These are phyloP conservation scores for Yamadazyma akitaensis DNA, from an alignment of 805 yeast genomes.

Conservation along the genomic window DNA sequence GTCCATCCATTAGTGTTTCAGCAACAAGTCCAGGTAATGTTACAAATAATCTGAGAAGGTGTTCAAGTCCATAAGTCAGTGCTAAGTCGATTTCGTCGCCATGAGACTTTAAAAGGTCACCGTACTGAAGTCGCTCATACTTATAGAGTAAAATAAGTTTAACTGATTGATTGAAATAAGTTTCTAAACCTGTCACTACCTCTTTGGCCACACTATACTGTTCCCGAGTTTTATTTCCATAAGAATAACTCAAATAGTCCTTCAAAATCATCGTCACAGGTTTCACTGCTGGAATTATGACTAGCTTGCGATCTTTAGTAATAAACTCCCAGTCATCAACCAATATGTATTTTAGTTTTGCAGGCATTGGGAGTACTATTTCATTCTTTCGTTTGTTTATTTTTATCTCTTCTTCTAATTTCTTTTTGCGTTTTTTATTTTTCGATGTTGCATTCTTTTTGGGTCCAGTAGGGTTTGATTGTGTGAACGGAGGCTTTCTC, in stretches of 20 bases:
- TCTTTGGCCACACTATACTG: conserved; percentile 50
- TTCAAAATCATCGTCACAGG: conserved; percentile 53
- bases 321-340: conserved; percentile 94
- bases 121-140: conserved; percentile 72
- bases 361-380: conserved; percentile 58
- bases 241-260: conserved; percentile 36
- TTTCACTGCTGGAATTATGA: conserved; percentile 58
- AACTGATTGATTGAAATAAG: conserved; percentile 72
- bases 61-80: conserved; percentile 74
- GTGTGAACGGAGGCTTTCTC: not conserved
- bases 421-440: conserved; percentile 4
- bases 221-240: conserved; percentile 8
- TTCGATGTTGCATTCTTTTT: not conserved
- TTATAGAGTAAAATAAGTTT: conserved; percentile 70
- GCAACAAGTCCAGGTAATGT: conserved; percentile 81
- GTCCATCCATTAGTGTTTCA: conserved; percentile 77
- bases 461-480: not conserved
- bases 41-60: conserved; percentile 71
- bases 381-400: conserved; percentile 37
- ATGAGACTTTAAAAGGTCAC: conserved; percentile 42
- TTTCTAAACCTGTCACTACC: conserved; percentile 62
- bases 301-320: conserved; percentile 73
- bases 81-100: conserved; percentile 18
- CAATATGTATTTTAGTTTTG: conserved; percentile 60
- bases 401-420: conserved; percentile 10